Base-by-base conservation (phyloP, 345 rosid genomes). In the Populus tremula region DNA sequence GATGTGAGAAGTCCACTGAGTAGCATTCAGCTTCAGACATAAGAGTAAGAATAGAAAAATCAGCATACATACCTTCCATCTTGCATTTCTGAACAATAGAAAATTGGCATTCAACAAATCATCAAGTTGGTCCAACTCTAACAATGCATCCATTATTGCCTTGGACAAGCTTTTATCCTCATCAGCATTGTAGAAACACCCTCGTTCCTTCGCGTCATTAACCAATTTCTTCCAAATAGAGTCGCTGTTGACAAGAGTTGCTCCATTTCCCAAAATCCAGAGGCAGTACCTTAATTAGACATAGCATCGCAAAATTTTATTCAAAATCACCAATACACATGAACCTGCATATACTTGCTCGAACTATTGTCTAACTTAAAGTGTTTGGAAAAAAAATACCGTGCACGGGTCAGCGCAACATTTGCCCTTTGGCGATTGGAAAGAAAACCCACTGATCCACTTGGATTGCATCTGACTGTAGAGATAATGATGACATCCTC, bases 401-500 rank as follows among this genome's bases (percentile, higher is more conserved):
- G 84, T 3, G 88, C 88, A 1, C 74, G 74, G n/a, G 74, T 71
- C 6, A 71, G 41, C 8, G 74, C 74, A 6, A 71, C 74, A 50
- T 71, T 71, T 1, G 41, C 56, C 35, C 63, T 71, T n/a, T 33
- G 63, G 56, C 8, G 64, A 18, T 27, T 70, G 84, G 87, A 11
- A 67, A 88, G 61, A 47, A 88, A 88, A 38, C 91, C 90, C 1
- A 85, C 67, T 2, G 65, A 14, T 61, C 91, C 90, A 12, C 39
- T 66, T n/a, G 27, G 43, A 27, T 88, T 88, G 8, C 81, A 85
- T 75, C 91, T 80, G 14, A 88, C 90, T 21, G 91, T 87, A 14
- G 88, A 88, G 18, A 88, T 62, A 38, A 88, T 87, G 10, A 88
- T 82, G 47, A 88, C 85, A 64, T 88, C 91, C 61, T 87, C 88